phyloP scores from a whole-genome alignment of 129 eudicot species.

The Gnaphalium uliginosum region DNA sequence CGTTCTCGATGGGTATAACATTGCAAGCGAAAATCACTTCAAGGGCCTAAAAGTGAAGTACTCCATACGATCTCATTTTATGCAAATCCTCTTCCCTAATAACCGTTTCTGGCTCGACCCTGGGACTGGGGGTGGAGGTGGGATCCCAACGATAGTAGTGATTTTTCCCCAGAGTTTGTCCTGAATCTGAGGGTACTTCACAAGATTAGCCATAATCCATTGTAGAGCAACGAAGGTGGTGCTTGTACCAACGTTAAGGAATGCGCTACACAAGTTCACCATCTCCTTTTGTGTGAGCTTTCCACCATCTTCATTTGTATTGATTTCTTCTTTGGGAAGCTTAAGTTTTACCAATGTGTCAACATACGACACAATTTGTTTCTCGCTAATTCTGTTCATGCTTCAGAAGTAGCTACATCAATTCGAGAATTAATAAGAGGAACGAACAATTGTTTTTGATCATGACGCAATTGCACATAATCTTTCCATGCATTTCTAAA shows the following conservation, averaged over 20 bases:
- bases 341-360: slow-evolving; percentile 14
- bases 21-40: too few relatives aligned
- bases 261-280: slow-evolving; percentile 5
- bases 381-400: background rate
- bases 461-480: slow-evolving; percentile 1
- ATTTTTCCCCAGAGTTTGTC: slow-evolving; percentile 10
- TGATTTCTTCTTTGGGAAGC: slow-evolving; percentile 23
- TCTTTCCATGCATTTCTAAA: slow-evolving; percentile 23
- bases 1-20: too few relatives aligned
- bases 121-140: background rate
- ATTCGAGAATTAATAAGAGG: slow-evolving; percentile 22
- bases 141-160: background rate
- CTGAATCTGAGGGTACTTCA: slow-evolving; percentile 20
- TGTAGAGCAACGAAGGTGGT: slow-evolving; percentile 1
- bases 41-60: too few relatives aligned
- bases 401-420: background rate
- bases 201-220: slow-evolving; percentile 24
- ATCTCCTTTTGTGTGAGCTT: slow-evolving; percentile 1
- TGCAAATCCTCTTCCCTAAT: background rate
- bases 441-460: slow-evolving; percentile 18
- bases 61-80: too few relatives aligned
- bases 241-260: background rate
- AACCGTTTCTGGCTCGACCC: background rate
- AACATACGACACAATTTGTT: slow-evolving; percentile 5
- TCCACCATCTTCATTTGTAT: background rate